Conservation (phyloP, 1,139 yeast species). For the Wickerhamomyces sp. region DNA sequence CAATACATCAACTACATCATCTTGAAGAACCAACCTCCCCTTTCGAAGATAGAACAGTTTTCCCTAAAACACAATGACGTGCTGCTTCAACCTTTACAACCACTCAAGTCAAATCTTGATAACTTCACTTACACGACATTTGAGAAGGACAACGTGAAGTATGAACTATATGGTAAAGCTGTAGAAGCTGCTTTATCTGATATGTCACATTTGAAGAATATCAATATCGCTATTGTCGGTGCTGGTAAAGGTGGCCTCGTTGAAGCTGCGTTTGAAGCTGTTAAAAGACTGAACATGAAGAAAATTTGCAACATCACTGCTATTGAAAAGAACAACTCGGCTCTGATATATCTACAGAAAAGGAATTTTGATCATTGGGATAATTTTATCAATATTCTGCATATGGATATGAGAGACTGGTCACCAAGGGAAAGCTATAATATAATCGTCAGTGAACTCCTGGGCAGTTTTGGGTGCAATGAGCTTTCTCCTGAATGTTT, state of each 20-base stretch:
- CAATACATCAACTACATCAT: constrained; percentile 47
- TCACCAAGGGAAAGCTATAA: constrained; percentile 35
- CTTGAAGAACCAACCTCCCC: constrained; percentile 27
- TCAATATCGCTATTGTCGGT: constrained; percentile 60
- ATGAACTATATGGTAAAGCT: constrained; percentile 62
- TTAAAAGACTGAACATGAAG: constrained; percentile 27
- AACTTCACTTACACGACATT: constrained; percentile 60
- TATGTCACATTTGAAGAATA: constrained; percentile 11
- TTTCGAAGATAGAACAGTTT: constrained; percentile 29
- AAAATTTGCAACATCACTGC: constrained; percentile 40
- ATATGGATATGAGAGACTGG: constrained; percentile 55
- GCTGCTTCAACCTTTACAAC: constrained; percentile 62
- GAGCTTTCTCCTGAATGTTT: constrained; percentile 83
- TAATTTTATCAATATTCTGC: constrained; percentile 41
- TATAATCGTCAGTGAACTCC: constrained; percentile 69
- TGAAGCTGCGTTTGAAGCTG: constrained; percentile 42
- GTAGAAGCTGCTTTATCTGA: constrained; percentile 53
- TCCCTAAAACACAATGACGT: constrained; percentile 34
- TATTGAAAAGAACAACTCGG: constrained; percentile 69
- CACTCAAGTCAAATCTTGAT: constrained; percentile 52
- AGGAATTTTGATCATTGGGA: constrained; percentile 42
- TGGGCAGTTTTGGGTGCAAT: constrained; percentile 91
- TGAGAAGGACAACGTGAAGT: constrained; percentile 65
- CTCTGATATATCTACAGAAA: constrained; percentile 41
- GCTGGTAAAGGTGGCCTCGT: constrained; percentile 87